A percentile compares a stretch with the other conserved stretches of the same genome.
Evolutionary conservation across 768 basidiomycete species (phyloP).

Genomic region (Xerocomus brunneocitrinus): DNA sequence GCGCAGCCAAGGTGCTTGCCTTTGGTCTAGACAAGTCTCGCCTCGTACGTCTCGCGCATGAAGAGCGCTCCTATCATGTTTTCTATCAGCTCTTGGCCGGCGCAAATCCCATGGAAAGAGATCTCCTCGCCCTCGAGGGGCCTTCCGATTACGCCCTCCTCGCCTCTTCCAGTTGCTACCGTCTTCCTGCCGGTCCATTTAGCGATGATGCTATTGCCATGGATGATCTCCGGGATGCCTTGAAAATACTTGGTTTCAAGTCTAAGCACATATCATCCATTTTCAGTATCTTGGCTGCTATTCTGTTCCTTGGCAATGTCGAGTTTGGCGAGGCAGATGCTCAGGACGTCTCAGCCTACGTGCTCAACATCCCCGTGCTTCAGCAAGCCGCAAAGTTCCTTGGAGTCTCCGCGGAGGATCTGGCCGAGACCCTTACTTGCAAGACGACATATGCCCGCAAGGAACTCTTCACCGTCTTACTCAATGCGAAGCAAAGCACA

Average conservation of each 20-base stretch:
- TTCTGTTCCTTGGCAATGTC: conserved; percentile 55
- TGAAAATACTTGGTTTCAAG: conserved; percentile 59
- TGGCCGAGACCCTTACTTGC: conserved; percentile 50
- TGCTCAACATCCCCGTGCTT: conserved; percentile 44
- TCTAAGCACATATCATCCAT: conserved; percentile 52
- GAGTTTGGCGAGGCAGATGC: conserved; percentile 53
- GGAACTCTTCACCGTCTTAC: conserved; percentile 54
- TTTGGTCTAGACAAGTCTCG: conserved; percentile 64
- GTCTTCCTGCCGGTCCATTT: conserved; percentile 58
- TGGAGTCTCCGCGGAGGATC: conserved; percentile 50
- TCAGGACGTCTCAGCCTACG: conserved; percentile 49
- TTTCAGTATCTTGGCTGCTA: conserved; percentile 48
- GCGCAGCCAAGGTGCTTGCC: conserved; percentile 52
- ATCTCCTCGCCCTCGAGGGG: conserved; percentile 49
- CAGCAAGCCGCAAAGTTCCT: conserved; percentile 47
- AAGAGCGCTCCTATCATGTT: conserved; percentile 62
- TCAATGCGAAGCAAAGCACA: conserved; percentile 48
- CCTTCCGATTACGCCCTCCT: conserved; percentile 56
- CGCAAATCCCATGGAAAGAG: conserved; percentile 51
- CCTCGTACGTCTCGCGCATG: conserved; percentile 47
- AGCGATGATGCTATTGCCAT: conserved; percentile 57
- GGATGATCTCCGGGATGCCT: conserved; percentile 52
- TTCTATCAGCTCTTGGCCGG: conserved; percentile 66
- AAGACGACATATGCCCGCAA: conserved; percentile 55
- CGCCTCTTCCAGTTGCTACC: conserved; percentile 57